Base-by-base conservation (phyloP, 352 stramenopile genomes). In the Phytophthora pistaciae region DNA sequence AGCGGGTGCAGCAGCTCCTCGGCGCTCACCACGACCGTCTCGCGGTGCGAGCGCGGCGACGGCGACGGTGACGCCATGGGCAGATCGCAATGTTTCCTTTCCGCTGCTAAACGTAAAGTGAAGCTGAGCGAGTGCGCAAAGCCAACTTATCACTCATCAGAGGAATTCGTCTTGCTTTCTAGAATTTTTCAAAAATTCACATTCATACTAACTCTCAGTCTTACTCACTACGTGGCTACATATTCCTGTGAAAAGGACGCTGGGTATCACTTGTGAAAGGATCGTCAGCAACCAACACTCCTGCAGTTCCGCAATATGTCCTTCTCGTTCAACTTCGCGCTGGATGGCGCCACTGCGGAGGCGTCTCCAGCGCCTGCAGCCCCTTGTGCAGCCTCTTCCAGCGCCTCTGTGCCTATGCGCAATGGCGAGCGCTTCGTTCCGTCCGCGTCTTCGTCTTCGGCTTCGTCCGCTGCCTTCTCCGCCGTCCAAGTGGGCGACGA, bases 321-420 rank as follows among this genome's bases (percentile, higher is more conserved):
- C 0, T 93, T 93, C 73, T 82, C 79, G 64, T 93, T 93, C 74
- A 92, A 91, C 72, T 93, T 93, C 74, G 63, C 77, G 11, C 59
- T 92, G 42, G 74, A 74, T 18, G 70, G 36, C 33, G 56, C n/a
- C 48, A 36, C 25, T 9, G 53, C 55, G 10, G 5, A 56, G 7
- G 23, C 33, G 29, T 9, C 56, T 2, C 18, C 55, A 11, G 33
- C 50, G 0, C 5, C 48, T 13, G 31, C 27, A 16, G 46, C 63
- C 29, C 25, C 46, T 6, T 33, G 38, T 33, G 9, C 25, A 11
- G 29, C 42, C 1, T 18, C 10, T 18, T 18, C 40, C 23, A 16
- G 57, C 68, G 18, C 46, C 18, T 11, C 46, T 16, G 58, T 52
- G 2, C 77, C 79, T 38, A 18, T 18, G 16, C 84, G 84, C 20